A percentile compares a stretch with the other conserved stretches of the same genome.
Conservation (phyloP, 352 stramenopile genomes). For the Globisporangium polare region DNA sequence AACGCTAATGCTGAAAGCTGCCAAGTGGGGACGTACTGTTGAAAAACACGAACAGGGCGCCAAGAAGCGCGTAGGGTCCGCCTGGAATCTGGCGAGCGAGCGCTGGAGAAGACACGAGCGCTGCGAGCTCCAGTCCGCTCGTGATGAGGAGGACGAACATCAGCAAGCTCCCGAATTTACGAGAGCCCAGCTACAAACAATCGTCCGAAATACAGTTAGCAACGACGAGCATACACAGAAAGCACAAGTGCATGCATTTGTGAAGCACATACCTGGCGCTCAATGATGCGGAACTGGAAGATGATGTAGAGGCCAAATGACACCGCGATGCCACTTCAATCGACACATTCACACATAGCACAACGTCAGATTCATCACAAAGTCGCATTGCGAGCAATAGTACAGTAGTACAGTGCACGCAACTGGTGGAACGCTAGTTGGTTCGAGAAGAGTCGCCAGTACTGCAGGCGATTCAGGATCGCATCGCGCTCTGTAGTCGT, state of each 20-base stretch:
- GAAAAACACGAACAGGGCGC: constrained; percentile 72
- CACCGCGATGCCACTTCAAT: constrained; percentile 59
- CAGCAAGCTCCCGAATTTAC: constrained; percentile 79
- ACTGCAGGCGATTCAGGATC: constrained; percentile 52
- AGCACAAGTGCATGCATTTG: not conserved
- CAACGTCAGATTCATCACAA: not conserved
- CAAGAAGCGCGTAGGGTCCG: constrained; percentile 69
- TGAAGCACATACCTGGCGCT: constrained; percentile 42
- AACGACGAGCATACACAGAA: not conserved
- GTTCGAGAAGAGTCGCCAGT: constrained; percentile 65
- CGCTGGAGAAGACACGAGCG: constrained; percentile 37
- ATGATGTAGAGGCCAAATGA: constrained; percentile 81
- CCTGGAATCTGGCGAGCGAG: constrained; percentile 41
- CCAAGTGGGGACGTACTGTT: constrained; percentile 42
- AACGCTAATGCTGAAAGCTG: not conserved
- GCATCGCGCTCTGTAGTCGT: constrained; percentile 41
- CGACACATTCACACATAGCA: not conserved
- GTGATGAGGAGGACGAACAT: constrained; percentile 60
- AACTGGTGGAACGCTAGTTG: constrained; percentile 80
- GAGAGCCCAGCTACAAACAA: constrained; percentile 63
- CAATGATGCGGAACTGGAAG: constrained; percentile 83
- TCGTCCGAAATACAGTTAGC: not conserved
- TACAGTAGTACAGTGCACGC: not conserved
- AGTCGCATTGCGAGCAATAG: not conserved
- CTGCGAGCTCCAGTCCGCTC: constrained; percentile 39